phyloP scores from a whole-genome alignment of 352 stramenopile genomes.

The Phytophthora agathidicida region DNA sequence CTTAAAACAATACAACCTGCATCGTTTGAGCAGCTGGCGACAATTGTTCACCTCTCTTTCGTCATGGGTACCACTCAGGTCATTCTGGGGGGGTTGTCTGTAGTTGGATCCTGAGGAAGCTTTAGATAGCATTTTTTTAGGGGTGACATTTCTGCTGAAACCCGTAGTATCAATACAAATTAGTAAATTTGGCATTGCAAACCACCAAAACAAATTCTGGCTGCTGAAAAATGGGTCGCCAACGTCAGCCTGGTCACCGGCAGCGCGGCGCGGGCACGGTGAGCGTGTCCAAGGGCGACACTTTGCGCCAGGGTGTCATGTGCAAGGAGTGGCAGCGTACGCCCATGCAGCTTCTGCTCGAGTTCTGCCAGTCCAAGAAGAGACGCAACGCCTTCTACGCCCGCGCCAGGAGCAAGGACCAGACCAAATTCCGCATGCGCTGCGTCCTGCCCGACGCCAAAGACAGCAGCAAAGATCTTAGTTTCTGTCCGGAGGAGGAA shows the following conservation, averaged over 20 bases:
- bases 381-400: slow-evolving; percentile 77
- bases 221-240: slow-evolving; percentile 16
- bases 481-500: slow-evolving; percentile 90
- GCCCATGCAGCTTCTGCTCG: slow-evolving; percentile 93
- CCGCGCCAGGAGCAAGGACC: slow-evolving; percentile 46
- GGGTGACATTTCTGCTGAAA: too few relatives aligned
- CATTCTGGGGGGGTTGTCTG: too few relatives aligned
- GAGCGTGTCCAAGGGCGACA: slow-evolving; percentile 80
- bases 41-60: too few relatives aligned
- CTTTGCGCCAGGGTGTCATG: slow-evolving; percentile 83
- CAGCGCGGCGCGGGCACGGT: slow-evolving; percentile 90
- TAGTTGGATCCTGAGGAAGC: too few relatives aligned
- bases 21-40: too few relatives aligned
- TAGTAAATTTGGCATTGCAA: too few relatives aligned
- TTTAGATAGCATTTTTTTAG: too few relatives aligned
- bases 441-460: slow-evolving; percentile 95
- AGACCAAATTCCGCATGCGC: slow-evolving; percentile 47
- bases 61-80: too few relatives aligned
- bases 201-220: too few relatives aligned
- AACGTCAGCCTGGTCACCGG: slow-evolving; percentile 63
- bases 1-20: too few relatives aligned
- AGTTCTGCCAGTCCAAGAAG: slow-evolving; percentile 95
- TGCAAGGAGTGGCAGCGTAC: slow-evolving; percentile 95
- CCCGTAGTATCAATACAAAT: too few relatives aligned
- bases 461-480: slow-evolving; percentile 93